These are phyloP conservation scores for Penicillium janthinellum DNA, from an alignment of 2,329 filamentous ascomycete species.

Conservation along the genomic window DNA sequence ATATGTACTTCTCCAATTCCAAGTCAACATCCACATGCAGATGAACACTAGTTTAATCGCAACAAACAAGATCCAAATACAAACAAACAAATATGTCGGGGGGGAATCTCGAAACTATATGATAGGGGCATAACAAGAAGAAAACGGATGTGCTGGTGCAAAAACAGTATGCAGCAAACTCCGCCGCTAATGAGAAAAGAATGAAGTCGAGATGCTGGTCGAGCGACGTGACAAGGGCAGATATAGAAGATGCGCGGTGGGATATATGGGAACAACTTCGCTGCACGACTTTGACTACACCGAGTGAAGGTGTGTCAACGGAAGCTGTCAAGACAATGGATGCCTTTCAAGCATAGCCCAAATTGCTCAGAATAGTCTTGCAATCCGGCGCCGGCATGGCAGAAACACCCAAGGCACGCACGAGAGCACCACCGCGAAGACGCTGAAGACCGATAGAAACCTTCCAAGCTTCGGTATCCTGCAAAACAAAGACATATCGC, in stretches of 20 bases:
- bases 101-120: slow-evolving; percentile 26
- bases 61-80: slow-evolving; percentile 11
- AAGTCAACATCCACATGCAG: slow-evolving; percentile 18
- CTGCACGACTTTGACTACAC: background rate
- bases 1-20: slow-evolving; percentile 21
- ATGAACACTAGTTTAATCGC: slow-evolving; percentile 20
- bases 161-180: slow-evolving; percentile 28
- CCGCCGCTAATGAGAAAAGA: slow-evolving; percentile 29
- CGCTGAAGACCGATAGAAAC: slow-evolving; percentile 60
- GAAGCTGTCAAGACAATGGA: background rate
- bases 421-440: slow-evolving; percentile 58
- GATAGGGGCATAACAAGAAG: slow-evolving; percentile 17
- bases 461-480: slow-evolving; percentile 64
- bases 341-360: slow-evolving; percentile 41
- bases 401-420: slow-evolving; percentile 56
- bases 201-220: slow-evolving; percentile 1
- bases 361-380: slow-evolving; percentile 41
- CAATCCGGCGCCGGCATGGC: slow-evolving; percentile 52
- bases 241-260: background rate
- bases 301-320: background rate
- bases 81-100: slow-evolving; percentile 11
- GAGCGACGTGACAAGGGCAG: background rate
- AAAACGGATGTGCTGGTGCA: slow-evolving; percentile 22
- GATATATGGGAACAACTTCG: background rate
- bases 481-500: slow-evolving; percentile 63